Percentiles rank a stretch among this genome's conserved stretches.
phyloP scores from a whole-genome alignment of 345 rosid species.

The Ceriops zippeliana region DNA sequence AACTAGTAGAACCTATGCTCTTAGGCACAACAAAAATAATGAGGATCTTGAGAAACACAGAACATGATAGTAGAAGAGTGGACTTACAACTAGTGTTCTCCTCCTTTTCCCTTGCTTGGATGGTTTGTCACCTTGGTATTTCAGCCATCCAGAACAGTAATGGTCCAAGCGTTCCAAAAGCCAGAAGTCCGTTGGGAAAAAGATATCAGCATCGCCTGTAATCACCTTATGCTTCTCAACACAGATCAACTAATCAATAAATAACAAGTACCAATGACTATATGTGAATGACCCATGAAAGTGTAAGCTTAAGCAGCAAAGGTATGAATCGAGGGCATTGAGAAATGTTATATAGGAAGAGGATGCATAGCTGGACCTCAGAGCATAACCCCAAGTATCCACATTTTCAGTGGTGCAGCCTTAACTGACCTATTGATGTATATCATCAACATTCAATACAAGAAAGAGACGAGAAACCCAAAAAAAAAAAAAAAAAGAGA shows the following conservation, averaged over 20 bases:
- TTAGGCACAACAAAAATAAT: not conserved
- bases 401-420: not conserved
- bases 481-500: not conserved
- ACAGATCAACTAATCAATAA: not conserved
- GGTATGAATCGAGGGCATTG: too few relatives aligned
- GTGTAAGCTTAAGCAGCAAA: too few relatives aligned
- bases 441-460: not conserved
- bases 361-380: too few relatives aligned
- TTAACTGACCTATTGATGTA: not conserved
- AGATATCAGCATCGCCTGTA: constrained; percentile 97
- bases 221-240: constrained; percentile 9
- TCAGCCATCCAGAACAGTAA: constrained; percentile 80
- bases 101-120: constrained; percentile 73
- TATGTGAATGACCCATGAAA: too few relatives aligned
- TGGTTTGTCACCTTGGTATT: constrained; percentile 43
- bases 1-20: not conserved
- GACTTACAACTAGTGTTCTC: constrained; percentile 78
- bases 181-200: constrained; percentile 91
- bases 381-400: too few relatives aligned
- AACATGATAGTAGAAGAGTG: not conserved
- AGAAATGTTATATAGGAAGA: too few relatives aligned
- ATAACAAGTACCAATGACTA: not conserved
- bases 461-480: not conserved
- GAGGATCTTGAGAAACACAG: not conserved
- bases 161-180: constrained; percentile 90